Evolutionary conservation across 805 yeast species (phyloP).

Genomic region (Metschnikowia lochheadii): DNA sequence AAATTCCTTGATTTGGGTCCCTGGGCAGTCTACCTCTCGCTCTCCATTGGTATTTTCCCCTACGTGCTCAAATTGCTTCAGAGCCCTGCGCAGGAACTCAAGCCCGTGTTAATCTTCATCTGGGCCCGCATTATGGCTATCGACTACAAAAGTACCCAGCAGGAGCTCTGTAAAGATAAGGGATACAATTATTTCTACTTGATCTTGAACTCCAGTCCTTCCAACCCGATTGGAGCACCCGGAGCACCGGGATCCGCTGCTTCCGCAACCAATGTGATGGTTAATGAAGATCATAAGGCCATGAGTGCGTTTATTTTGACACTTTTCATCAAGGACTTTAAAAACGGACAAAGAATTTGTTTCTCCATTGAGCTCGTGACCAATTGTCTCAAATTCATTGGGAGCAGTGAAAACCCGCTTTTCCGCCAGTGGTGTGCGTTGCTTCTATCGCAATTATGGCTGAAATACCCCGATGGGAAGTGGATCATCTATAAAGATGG

Average conservation of each 20-base stretch:
- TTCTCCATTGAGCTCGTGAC: conserved; percentile 68
- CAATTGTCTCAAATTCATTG: conserved; percentile 62
- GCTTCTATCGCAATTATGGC: conserved; percentile 73
- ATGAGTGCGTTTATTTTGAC: conserved; percentile 91
- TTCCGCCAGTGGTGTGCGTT: conserved; percentile 91
- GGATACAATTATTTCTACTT: conserved; percentile 85
- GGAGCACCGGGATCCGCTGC: conserved; percentile 27
- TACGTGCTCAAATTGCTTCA: conserved; percentile 86
- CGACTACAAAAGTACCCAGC: conserved; percentile 85
- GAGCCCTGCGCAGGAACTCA: conserved; percentile 91
- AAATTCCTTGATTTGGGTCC: conserved; percentile 92
- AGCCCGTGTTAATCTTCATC: conserved; percentile 89
- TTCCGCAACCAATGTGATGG: conserved; percentile 29
- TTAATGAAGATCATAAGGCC: conserved; percentile 83
- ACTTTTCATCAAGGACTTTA: conserved; percentile 75
- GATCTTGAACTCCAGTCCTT: conserved; percentile 52
- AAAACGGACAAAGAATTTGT: conserved; percentile 75
- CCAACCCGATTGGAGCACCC: conserved; percentile 28
- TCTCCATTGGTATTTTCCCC: conserved; percentile 94
- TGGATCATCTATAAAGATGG: conserved; percentile 66
- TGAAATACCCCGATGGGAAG: conserved; percentile 68
- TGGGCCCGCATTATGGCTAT: conserved; percentile 99
- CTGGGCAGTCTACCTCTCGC: conserved; percentile 91
- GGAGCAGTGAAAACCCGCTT: conserved; percentile 75
- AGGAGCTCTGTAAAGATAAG: conserved; percentile 84